Base-by-base conservation (phyloP, 2,329 filamentous ascomycete species). In the Corniculantispora saksenae region DNA sequence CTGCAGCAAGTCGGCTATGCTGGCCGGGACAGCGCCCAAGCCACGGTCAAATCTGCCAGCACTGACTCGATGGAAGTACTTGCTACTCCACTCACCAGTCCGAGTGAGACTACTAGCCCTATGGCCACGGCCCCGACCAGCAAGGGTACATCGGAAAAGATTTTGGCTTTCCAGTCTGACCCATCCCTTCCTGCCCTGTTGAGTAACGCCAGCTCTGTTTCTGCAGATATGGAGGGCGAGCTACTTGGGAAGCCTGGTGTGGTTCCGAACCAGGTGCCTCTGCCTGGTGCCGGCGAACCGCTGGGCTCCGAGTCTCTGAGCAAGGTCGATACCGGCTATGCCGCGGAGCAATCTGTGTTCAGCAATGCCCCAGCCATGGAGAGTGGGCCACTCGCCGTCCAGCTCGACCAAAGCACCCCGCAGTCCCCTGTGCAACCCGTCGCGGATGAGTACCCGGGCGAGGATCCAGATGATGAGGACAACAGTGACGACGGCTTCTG, bases 171-270 rank as follows among this genome's bases (percentile, higher is more conserved):
- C 72, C 85, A 85, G 63, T 89, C 87, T 3, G 87, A 89, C 61
- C 87, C 86, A 0, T 90, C 87, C 6, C 75, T 90, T 3, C 87
- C 87, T 13, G 86, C 87, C 8, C 77, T 89, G 9, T 79, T 89
- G 13, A 89, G 87, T 64, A 85, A 87, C 13, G 85, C 86, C 10
- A 89, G 86, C 70, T 90, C 87, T 2, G 82, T 89, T 12, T 89
- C 86, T 17, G 86, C 84, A 1, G 87, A 89, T 69, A 78, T 84
- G 25, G 87, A 90, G 67, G 85, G 83, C 1, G 87, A 89, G 57
- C 85, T 88, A 47, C 77, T 88, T 3, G 76, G 82, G 62, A 79
- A 76, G 25, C 84, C 84, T 12, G 82, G 81, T 6, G 76, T 80
- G 7, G 76, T 84, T 8, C 77, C 77, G 57, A 70, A 66, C 3